Evolutionary conservation across 768 basidiomycete species (phyloP), one percentile per base, ranked within the genome.

Genomic region (Boletus eberwhitei): DNA sequence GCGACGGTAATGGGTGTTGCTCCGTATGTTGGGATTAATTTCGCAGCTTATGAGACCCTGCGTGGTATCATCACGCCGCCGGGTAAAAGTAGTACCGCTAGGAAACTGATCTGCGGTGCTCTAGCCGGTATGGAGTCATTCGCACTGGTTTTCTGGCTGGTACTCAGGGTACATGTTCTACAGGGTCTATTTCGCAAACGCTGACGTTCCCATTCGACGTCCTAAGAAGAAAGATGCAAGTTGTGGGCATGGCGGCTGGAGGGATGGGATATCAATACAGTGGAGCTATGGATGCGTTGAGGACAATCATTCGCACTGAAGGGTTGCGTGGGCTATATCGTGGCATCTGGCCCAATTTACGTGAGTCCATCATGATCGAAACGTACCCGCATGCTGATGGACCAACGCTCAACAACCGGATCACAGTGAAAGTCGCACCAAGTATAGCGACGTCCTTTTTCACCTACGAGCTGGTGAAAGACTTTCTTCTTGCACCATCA

Each of bases 141-240:
- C 12, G 43, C 49, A 48, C 29, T 37, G 21, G 32, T 24, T 59
- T 48, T 31, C n/a, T 21, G 45, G 24, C 21, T 39, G 11, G 36
- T 50, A 24, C 50, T 58, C n/a, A 61, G 47, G 6, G 55, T 40
- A 11, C 24, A 48, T 50, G 24, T 24, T 22, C 51, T 24, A 29
- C 72, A 82, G 92, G 92, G n/a, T 85, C 87, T 24, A 87, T 96
- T 59, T 94, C 93, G 13, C 93, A 98, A 71, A 92, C 93, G 47
- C 72, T 98, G 62, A 98, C 95, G 5, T 98, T 96, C 69, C 96
- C 96, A 9, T 91, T 97, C 64, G 96, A 99, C 69, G 91, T 98
- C 6, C 72, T 98, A 54, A 80, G 96, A 44, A 81, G 96, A 57
- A 96, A 98, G 78, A 93, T 98, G 88, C 96, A 98, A 70, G 90